Evolutionary conservation across 2,329 filamentous ascomycete species (phyloP), one percentile per base, ranked within the genome.

Genomic region (Cytospora schulzeri): DNA sequence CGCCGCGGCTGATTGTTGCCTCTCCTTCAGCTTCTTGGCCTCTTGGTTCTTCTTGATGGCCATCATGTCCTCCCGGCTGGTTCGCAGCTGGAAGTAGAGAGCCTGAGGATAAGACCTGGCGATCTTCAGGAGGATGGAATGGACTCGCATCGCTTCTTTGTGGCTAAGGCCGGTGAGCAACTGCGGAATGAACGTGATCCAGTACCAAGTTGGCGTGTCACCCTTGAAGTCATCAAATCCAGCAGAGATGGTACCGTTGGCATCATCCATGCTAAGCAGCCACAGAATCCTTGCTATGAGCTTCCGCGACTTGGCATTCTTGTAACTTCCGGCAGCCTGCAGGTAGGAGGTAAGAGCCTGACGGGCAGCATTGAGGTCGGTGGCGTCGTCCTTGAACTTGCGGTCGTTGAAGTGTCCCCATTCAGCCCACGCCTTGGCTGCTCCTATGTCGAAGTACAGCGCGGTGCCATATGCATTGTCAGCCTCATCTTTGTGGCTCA

Each of bases 401-500:
- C 92, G 88, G 75, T 99, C 95, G 73, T 96, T 98, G 82, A 97
- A 99, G 73, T 96, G 93, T 58, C 95, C 95, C 95, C 95, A 99
- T 79, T 99, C 95, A 19, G 95, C 94, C 95, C 95, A 99, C 3
- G 95, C 95, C 78, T 99, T 99, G 4, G 95, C 91, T 57, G 97
- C 86, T 70, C 93, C 91, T 70, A 99, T 92, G 71, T 99, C 96
- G 71, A 97, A 98, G 79, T 94, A 98, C 66, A 99, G 78, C 0
- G 95, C 96, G 58, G 93, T 96, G 57, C 95, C 95, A 74, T 96
- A 99, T 0, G 96, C 94, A 65, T 92, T 90, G 70, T 97, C 93
- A 6, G 95, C 93, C 66, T 99, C 95, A 3, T 91, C 90, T 74
- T 93, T 93, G 71, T 97, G 91, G 63, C 89, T 89, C 12, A 99